Base-by-base conservation (phyloP, 352 stramenopile genomes). In the Phytophthora quininea region DNA sequence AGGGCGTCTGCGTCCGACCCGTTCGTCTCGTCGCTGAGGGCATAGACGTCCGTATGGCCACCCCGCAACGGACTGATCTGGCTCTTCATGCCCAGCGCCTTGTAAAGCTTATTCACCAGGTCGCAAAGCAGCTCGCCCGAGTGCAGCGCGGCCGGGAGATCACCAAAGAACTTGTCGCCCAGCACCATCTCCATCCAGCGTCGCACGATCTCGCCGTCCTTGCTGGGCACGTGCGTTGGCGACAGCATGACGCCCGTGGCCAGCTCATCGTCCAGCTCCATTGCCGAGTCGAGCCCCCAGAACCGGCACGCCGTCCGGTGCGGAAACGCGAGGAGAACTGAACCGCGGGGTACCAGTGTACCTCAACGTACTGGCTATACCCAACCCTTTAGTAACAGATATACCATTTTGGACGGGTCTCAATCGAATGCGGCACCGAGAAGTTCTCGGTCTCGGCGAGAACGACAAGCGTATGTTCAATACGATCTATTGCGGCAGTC, bases 141-240 rank as follows among this genome's bases (percentile, higher is more conserved):
- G 56, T 77, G 76, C 54, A 96, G 79, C 60, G 78, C 80, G 7
- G 69, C 52, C 7, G 78, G 70, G 54, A 93, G 84, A 15, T 80
- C 71, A 32, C 70, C 62, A 29, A 62, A 35, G 37, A 91, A 82
- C 69, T 92, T 93, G 50, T 95, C 86, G 42, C 84, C 84, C 19
- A 95, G 79, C 58, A 96, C 87, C 88, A 96, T 95, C 61, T 94
- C 88, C 67, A 96, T 91, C 88, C 88, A 96, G 48, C 86, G 83
- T 58, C 83, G 81, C 42, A 89, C 86, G 68, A 95, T 89, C 58
- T 91, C 84, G 51, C 79, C 76, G 59, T 83, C 83, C 58, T 80
- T 79, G 64, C 65, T 70, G 42, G 58, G n/a, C 47, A 79, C 72
- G 61, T 58, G 58, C 46, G 73, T 73, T 52, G 78, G 68, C 54